These are phyloP conservation scores for Saccharomycopsis sp. DNA, from an alignment of 805 yeast genomes.

Conservation along the genomic window DNA sequence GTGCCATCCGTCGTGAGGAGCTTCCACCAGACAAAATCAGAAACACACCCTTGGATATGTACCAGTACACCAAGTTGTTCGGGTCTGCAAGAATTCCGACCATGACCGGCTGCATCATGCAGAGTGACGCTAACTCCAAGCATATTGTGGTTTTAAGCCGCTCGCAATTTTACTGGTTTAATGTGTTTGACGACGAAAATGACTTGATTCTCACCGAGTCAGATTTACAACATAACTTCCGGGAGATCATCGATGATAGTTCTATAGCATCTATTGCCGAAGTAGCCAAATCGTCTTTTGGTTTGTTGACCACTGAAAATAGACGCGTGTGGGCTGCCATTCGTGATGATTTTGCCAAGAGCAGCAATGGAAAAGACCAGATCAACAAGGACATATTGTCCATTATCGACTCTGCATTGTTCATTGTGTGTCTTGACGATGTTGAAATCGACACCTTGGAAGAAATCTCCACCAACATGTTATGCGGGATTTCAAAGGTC, in stretches of 20 bases:
- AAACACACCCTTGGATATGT: slow-evolving; percentile 73
- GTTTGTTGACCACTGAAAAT: slow-evolving; percentile 85
- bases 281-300: slow-evolving; percentile 78
- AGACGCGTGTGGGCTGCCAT: slow-evolving; percentile 81
- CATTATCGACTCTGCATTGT: slow-evolving; percentile 75
- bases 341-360: slow-evolving; percentile 36
- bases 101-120: slow-evolving; percentile 75
- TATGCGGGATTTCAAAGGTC: slow-evolving; percentile 75
- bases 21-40: slow-evolving; percentile 64
- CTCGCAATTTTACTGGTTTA: slow-evolving; percentile 93
- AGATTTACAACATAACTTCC: slow-evolving; percentile 68
- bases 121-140: slow-evolving; percentile 65
- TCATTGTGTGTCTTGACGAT: slow-evolving; percentile 79
- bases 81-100: slow-evolving; percentile 88
- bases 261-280: slow-evolving; percentile 45
- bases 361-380: slow-evolving; percentile 34
- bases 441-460: slow-evolving; percentile 52
- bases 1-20: slow-evolving; percentile 70
- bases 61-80: slow-evolving; percentile 79
- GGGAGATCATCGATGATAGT: slow-evolving; percentile 73
- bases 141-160: slow-evolving; percentile 79
- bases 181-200: slow-evolving; percentile 69
- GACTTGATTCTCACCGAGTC: slow-evolving; percentile 68
- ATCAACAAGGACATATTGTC: slow-evolving; percentile 65
- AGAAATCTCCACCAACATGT: slow-evolving; percentile 73